Evolutionary conservation across 129 eudicot species (phyloP).

Genomic region (Glebionis coronaria): DNA sequence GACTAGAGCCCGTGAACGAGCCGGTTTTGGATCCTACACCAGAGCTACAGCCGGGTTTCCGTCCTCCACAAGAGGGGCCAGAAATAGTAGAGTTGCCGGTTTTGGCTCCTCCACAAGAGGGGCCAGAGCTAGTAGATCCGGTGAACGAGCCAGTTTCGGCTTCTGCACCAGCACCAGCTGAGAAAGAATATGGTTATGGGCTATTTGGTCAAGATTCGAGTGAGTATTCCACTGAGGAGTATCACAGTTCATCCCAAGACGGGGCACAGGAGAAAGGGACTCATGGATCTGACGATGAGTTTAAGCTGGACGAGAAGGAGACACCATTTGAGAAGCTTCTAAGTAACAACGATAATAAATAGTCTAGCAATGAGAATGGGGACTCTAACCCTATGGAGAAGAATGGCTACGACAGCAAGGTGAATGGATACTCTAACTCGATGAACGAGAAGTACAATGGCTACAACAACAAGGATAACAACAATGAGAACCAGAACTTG

Average conservation of each 20-base stretch:
- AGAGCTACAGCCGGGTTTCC: too few species aligned
- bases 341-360: too few species aligned
- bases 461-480: constrained; percentile 19
- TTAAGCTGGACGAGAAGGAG: constrained; percentile 14
- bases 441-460: constrained; percentile 25
- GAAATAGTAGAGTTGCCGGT: too few species aligned
- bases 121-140: too few species aligned
- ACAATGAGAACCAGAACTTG: constrained; percentile 16
- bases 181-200: constrained; percentile 44
- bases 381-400: too few species aligned
- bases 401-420: too few species aligned
- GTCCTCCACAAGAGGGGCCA: too few species aligned
- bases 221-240: constrained; percentile 23
- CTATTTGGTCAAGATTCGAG: constrained; percentile 43
- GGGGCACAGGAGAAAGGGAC: constrained; percentile 7
- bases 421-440: too few species aligned
- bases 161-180: constrained; percentile 35
- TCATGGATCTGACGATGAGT: not conserved
- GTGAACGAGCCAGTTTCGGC: not conserved
- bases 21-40: not conserved
- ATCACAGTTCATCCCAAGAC: not conserved
- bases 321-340: constrained; percentile 27
- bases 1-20: constrained; percentile 1
- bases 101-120: constrained; percentile 29
- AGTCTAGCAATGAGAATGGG: too few species aligned